These are phyloP conservation scores for Erodium maritimum DNA, from an alignment of 345 rosid species.

Conservation along the genomic window DNA sequence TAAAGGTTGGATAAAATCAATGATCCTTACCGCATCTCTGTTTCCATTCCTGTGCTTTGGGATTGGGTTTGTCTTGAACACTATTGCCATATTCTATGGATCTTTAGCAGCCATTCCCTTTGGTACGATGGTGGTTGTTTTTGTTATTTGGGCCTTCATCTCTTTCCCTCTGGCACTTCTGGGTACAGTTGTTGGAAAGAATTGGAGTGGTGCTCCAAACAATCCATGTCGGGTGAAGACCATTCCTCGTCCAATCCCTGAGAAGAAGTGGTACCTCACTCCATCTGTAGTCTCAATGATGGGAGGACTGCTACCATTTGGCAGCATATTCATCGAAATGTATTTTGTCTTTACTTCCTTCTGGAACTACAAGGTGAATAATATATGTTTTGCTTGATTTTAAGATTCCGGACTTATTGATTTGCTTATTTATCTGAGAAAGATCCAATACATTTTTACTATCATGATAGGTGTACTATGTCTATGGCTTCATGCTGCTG, in stretches of 20 bases:
- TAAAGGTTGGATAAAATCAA: conserved; percentile 86
- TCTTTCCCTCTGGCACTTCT: conserved; percentile 92
- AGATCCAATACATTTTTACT: too few relatives aligned
- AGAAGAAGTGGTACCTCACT: too few relatives aligned
- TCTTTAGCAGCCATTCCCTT: conserved; percentile 93
- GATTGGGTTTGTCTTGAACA: conserved; percentile 75
- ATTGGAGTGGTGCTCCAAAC: conserved; percentile 93
- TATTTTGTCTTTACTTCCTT: conserved; percentile 94
- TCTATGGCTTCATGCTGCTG: conserved; percentile 82
- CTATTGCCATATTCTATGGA: conserved; percentile 84
- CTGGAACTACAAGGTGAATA: too few relatives aligned
- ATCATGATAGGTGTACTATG: conserved; percentile 69
- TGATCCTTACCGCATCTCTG: conserved; percentile 80
- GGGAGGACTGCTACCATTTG: conserved; percentile 91
- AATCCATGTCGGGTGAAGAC: conserved; percentile 96
- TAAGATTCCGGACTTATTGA: too few relatives aligned
- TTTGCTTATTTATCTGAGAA: too few relatives aligned
- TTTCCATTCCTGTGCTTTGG: conserved; percentile 90
- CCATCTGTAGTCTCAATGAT: too few relatives aligned
- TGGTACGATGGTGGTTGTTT: too few relatives aligned
- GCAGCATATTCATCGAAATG: conserved; percentile 96
- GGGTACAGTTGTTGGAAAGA: conserved; percentile 88
- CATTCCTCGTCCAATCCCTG: too few relatives aligned
- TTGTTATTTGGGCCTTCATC: too few relatives aligned
- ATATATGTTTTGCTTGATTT: too few relatives aligned